Percentiles rank a stretch among this genome's conserved stretches.
These are phyloP conservation scores for Zymoseptoria brevis DNA, from an alignment of 2,329 filamentous ascomycete species.

Conservation along the genomic window DNA sequence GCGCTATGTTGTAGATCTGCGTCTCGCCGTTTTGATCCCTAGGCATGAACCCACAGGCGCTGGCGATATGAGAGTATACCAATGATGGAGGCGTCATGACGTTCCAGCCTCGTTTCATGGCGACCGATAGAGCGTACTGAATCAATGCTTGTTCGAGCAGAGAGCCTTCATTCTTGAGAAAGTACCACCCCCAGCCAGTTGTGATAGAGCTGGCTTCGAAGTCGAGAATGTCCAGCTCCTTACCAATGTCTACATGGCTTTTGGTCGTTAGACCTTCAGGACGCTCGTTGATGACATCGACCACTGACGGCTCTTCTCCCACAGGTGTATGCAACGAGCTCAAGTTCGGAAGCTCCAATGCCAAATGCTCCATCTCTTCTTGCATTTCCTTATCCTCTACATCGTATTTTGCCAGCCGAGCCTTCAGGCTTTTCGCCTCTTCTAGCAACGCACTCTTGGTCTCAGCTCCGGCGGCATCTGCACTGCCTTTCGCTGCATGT, in stretches of 20 bases:
- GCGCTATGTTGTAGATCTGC: slow-evolving; percentile 72
- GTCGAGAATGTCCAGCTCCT: slow-evolving; percentile 80
- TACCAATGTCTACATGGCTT: slow-evolving; percentile 64
- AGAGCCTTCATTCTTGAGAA: slow-evolving; percentile 81
- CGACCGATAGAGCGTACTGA: slow-evolving; percentile 71
- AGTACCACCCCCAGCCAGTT: slow-evolving; percentile 97
- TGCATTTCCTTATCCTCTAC: slow-evolving; percentile 50
- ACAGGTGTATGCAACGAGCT: slow-evolving; percentile 69
- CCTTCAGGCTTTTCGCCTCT: slow-evolving; percentile 59
- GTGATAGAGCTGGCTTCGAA: slow-evolving; percentile 74
- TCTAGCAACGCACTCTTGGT: slow-evolving; percentile 42
- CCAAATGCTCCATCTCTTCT: slow-evolving; percentile 17
- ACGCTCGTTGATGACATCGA: slow-evolving; percentile 73
- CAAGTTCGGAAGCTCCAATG: slow-evolving; percentile 58
- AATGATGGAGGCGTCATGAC: slow-evolving; percentile 78
- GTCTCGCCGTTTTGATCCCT: slow-evolving; percentile 84
- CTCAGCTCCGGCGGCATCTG: slow-evolving; percentile 7
- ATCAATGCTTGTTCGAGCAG: slow-evolving; percentile 91
- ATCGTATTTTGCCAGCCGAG: slow-evolving; percentile 52
- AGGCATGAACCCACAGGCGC: slow-evolving; percentile 89
- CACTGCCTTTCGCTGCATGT: slow-evolving; percentile 34
- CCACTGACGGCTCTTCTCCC: slow-evolving; percentile 55
- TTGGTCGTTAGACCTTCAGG: slow-evolving; percentile 11
- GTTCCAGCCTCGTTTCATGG: slow-evolving; percentile 66
- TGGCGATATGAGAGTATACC: slow-evolving; percentile 84